These are phyloP conservation scores for thale cress (Arabidopsis thaliana) DNA, from an alignment of 345 rosid genomes.

Conservation along the genomic window DNA sequence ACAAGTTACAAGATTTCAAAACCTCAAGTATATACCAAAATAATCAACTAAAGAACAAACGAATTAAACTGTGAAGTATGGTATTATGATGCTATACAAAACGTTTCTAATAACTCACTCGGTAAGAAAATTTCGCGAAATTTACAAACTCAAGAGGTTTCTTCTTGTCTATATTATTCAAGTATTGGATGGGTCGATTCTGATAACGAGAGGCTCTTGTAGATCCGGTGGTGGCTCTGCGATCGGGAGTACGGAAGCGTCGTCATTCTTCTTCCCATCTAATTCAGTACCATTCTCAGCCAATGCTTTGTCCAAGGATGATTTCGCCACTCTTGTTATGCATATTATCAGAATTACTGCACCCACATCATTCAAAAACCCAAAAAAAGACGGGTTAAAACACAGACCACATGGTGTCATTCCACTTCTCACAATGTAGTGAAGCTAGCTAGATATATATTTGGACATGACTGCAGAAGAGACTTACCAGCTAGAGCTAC, in stretches of 20 bases:
- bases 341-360: conserved; percentile 50
- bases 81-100: conserved; percentile 34
- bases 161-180: conserved; percentile 12
- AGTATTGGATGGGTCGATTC: conserved; percentile 42
- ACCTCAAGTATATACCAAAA: not conserved
- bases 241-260: conserved; percentile 28
- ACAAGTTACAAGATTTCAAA: not conserved
- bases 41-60: not conserved
- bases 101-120: conserved; percentile 25
- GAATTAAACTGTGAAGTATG: not conserved
- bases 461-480: not conserved
- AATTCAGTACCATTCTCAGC: conserved; percentile 46
- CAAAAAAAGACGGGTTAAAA: not conserved
- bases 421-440: not conserved
- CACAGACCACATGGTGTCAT: not conserved
- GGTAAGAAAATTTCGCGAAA: conserved; percentile 16
- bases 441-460: not conserved
- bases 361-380: not conserved
- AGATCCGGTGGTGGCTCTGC: conserved; percentile 41
- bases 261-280: conserved; percentile 42
- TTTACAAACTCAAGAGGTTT: conserved; percentile 36
- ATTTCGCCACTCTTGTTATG: conserved; percentile 54
- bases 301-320: conserved; percentile 54
- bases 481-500: conserved; percentile 50
- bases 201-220: conserved; percentile 42